Evolutionary conservation across 2,329 filamentous ascomycete species (phyloP), one percentile per base, ranked within the genome.

Genomic region (Aspergillus sojae): DNA sequence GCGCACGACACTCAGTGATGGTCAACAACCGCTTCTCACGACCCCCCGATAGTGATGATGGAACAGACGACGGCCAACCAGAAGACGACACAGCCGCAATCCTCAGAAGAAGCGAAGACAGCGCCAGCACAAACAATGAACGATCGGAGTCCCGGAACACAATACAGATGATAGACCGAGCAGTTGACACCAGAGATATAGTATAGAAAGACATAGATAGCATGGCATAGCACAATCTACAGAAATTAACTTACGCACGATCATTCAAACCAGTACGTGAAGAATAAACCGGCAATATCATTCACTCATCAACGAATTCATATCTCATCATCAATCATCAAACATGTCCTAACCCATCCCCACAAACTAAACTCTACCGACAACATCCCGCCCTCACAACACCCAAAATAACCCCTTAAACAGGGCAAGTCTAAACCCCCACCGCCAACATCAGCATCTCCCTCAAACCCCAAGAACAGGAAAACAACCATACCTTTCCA

Each of bases 11-110:
- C 54, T 76, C 74, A 12, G 66, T 76, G 21, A 66, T 77, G 12
- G 57, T 79, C 11, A 76, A 78, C 48, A 78, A 78, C 62, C 74
- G 71, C 1, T 78, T 79, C 50, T 74, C 75, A 12, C 63, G 71
- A 32, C 63, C 58, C 53, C 65, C 30, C 16, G 61, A 23, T 28
- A 60, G 45, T 56, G 50, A 58, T 28, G 64, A 62, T 7, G 62
- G 60, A 11, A 58, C 55, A 9, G 68, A 71, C 12, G 50, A 36
- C 4, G 63, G 65, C 1, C 57, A 61, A 6, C 26, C 57, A 57
- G 43, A 61, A 45, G 60, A 64, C n/a, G 36, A 53, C 28, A 58
- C 64, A 26, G 19, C 34, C 12, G 64, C 48, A 6, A 70, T 70
- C 28, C 63, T 64, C 14, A 39, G 62, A 12, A 56, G 58, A 5